Evolutionary conservation across 345 rosid species (phyloP), one percentile per base, ranked within the genome.

Genomic region (Eutrema heterophyllum): DNA sequence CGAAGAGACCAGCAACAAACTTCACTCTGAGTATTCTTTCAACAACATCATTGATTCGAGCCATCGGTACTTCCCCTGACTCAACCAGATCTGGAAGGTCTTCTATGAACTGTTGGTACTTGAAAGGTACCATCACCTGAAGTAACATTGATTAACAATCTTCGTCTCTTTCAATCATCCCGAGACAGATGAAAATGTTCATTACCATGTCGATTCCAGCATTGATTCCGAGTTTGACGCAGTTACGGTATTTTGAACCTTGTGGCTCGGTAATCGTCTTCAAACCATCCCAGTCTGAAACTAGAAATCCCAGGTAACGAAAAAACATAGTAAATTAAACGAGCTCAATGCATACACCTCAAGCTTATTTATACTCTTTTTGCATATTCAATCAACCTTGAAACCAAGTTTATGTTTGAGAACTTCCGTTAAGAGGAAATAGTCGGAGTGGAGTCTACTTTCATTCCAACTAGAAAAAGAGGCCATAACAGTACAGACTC

Each of bases 171-270:
- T 46, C 26, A 67, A 63, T 32, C 54, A 43, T 33, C 27, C 12
- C 21, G 4, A 76, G 41, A 30, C 9, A 54, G 24, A 33, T 32
- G 29, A 57, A 44, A 33, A 35, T 18, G 33, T 30, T 50, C 29
- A 44, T 0, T 82, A 93, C 97, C 97, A 93, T 86, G 86, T 93
- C 98, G 15, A 86, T 84, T 83, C 97, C 98, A 40, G 98, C 98
- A 83, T 84, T 93, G 67, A 90, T 68, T 5, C 90, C 86, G 24
- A 84, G 32, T 18, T 86, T 84, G 57, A 90, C 80, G 64, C 92
- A 84, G 30, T 59, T 27, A 18, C 86, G 86, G 69, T 87, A 79
- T 78, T 93, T 79, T 63, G 88, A 87, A 76, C 96, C 97, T 27
- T 30, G 71, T 58, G 92, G 90, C 72, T 78, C 51, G 48, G 83